phyloP scores from a whole-genome alignment of 305 asterid genomes.

The Vinca major region DNA sequence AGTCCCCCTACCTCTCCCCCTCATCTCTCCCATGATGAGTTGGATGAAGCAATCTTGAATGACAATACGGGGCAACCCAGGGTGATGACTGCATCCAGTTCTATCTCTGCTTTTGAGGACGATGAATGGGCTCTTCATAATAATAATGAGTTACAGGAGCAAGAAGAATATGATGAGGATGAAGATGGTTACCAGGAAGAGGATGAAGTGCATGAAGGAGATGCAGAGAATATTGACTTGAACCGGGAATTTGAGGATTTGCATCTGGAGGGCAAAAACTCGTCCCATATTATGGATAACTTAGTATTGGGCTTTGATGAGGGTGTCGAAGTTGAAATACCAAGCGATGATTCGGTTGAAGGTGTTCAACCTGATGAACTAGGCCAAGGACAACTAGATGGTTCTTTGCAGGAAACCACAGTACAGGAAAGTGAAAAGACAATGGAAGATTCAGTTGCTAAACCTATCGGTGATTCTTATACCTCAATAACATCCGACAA shows the following conservation, averaged over 20 bases:
- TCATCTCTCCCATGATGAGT: constrained; percentile 88
- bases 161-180: constrained; percentile 91
- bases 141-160: constrained; percentile 54
- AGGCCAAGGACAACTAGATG: constrained; percentile 31
- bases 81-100: constrained; percentile 30
- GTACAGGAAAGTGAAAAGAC: constrained; percentile 31
- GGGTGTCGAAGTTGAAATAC: constrained; percentile 86
- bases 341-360: constrained; percentile 56
- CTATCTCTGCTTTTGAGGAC: constrained; percentile 57
- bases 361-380: constrained; percentile 43
- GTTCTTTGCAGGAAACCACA: constrained; percentile 25
- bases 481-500: constrained; percentile 29
- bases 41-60: constrained; percentile 53
- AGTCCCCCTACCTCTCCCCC: constrained; percentile 96
- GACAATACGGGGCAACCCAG: constrained; percentile 40
- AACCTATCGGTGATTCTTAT: constrained; percentile 26
- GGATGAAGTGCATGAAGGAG: constrained; percentile 77
- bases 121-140: constrained; percentile 83
- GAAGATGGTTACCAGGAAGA: constrained; percentile 86
- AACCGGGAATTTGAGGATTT: constrained; percentile 50
- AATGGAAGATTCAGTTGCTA: constrained; percentile 35
- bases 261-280: constrained; percentile 46
- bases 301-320: constrained; percentile 86
- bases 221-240: constrained; percentile 52
- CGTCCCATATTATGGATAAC: constrained; percentile 50